A percentile compares a stretch with the other conserved stretches of the same genome.
Evolutionary conservation across 2,329 filamentous ascomycete genomes (phyloP).

Genomic region (Curvularia hawaiiensis): DNA sequence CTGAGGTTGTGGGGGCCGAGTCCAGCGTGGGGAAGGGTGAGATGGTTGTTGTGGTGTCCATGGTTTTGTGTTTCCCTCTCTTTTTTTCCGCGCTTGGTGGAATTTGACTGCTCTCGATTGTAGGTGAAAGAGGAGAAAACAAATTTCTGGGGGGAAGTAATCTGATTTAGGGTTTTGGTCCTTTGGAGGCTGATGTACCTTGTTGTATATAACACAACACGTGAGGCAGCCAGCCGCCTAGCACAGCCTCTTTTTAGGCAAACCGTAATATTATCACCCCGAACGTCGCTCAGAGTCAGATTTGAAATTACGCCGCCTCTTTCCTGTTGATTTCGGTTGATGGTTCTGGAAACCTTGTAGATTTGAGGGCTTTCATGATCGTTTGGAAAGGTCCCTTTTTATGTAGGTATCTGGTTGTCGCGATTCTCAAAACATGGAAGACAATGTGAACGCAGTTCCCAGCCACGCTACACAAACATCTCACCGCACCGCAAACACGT

Average conservation of each 20-base stretch:
- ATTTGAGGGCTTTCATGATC: not conserved
- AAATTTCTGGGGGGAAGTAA: not conserved
- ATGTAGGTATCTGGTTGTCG: not conserved
- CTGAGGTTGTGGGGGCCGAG: conserved; percentile 5
- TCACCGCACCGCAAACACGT: not conserved
- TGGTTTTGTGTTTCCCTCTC: not conserved
- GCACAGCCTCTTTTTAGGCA: conserved; percentile 18
- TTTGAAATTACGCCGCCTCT: not conserved
- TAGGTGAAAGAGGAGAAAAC: not conserved
- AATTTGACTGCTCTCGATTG: not conserved
- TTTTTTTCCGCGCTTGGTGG: not conserved
- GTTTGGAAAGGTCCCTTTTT: not conserved
- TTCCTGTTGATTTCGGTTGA: not conserved
- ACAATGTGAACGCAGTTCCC: not conserved
- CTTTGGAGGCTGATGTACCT: not conserved
- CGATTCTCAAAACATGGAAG: not conserved
- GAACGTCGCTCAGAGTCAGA: not conserved
- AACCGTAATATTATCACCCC: conserved; percentile 4
- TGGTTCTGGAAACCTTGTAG: not conserved
- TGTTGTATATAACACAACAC: too few species aligned
- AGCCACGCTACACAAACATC: not conserved
- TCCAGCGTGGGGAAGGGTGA: conserved; percentile 6
- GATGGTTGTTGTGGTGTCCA: conserved; percentile 4
- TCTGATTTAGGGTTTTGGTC: not conserved
- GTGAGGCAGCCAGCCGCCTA: not conserved